phyloP scores from a whole-genome alignment of 352 stramenopile species.

The Pythium dissotocum region DNA sequence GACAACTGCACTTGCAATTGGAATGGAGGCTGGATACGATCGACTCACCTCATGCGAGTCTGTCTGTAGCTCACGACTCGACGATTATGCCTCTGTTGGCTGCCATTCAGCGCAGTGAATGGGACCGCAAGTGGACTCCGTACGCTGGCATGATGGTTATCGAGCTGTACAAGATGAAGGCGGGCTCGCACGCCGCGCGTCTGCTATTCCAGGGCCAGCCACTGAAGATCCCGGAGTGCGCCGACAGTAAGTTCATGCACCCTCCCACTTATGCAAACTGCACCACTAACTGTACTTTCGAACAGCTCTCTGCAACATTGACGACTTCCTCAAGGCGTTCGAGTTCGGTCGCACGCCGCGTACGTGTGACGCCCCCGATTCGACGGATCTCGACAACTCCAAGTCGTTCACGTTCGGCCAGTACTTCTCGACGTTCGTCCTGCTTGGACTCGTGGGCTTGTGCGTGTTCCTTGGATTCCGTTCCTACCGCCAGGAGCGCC shows the following conservation, averaged over 20 bases:
- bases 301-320: conserved; percentile 58
- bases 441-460: conserved; percentile 62
- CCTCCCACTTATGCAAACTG: no score
- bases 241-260: conserved; percentile 51
- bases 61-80: conserved; percentile 68
- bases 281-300: not conserved
- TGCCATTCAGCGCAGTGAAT: conserved; percentile 66
- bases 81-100: conserved; percentile 87
- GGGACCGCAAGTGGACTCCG: conserved; percentile 82
- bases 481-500: conserved; percentile 32
- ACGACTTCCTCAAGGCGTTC: conserved; percentile 58
- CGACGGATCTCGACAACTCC: not conserved
- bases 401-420: conserved; percentile 25
- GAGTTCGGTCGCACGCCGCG: conserved; percentile 57
- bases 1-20: not conserved
- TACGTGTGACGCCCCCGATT: conserved; percentile 48
- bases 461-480: conserved; percentile 50
- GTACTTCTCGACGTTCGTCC: conserved; percentile 54
- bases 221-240: conserved; percentile 66
- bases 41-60: conserved; percentile 4
- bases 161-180: conserved; percentile 83
- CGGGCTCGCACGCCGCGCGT: conserved; percentile 49
- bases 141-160: conserved; percentile 78
- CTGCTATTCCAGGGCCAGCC: conserved; percentile 79
- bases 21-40: not conserved